phyloP scores from a whole-genome alignment of 139 green algal species.

The Tetraselmis striata region DNA sequence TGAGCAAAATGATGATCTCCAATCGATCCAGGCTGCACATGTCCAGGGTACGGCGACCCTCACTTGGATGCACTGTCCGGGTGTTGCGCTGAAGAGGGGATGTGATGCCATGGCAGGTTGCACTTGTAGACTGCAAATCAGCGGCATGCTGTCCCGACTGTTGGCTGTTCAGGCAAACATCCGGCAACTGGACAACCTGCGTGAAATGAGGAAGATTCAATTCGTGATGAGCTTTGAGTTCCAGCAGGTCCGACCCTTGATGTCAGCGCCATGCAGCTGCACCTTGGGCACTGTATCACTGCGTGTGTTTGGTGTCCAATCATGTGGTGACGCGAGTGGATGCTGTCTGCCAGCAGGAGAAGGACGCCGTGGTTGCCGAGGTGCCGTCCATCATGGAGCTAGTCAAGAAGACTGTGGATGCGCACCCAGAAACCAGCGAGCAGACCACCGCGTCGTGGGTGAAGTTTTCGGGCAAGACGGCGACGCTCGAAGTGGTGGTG shows the following conservation, averaged over 20 bases:
- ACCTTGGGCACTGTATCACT: not conserved
- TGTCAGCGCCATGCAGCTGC: not conserved
- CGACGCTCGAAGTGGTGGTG: not conserved
- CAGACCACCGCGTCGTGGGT: not conserved
- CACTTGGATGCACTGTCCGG: not conserved
- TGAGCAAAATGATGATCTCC: not conserved
- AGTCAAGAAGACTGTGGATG: not conserved
- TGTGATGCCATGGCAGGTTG: not conserved
- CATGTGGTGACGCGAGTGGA: not conserved
- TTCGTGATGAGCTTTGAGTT: not conserved
- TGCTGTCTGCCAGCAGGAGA: not conserved
- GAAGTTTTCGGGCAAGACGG: not conserved
- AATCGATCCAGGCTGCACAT: not conserved
- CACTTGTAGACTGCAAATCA: not conserved
- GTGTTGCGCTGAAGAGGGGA: not conserved
- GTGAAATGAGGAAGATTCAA: not conserved
- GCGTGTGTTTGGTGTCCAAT: not conserved
- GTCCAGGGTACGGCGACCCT: not conserved
- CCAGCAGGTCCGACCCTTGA: too few relatives aligned
- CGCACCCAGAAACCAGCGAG: not conserved
- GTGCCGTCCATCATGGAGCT: not conserved
- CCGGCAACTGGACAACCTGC: not conserved
- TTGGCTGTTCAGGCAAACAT: not conserved
- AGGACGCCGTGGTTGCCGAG: not conserved
- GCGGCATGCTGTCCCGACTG: not conserved